Conservation (phyloP, 257 asterid genomes). For the Scutellaria minor region DNA sequence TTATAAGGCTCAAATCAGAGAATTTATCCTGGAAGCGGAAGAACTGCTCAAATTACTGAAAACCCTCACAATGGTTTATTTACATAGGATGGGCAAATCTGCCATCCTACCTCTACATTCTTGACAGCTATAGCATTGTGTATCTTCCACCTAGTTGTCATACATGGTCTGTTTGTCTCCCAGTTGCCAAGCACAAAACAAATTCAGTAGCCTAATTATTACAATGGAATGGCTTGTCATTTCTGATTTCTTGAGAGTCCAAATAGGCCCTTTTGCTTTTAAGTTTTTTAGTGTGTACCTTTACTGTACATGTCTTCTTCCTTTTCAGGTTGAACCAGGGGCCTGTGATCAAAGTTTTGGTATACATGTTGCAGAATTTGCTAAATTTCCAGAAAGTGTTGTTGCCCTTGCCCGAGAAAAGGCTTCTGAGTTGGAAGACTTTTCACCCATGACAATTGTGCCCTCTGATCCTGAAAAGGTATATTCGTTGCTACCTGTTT, state of each 20-base stretch:
- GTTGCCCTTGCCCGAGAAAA: constrained; percentile 89
- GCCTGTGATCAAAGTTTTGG: constrained; percentile 99
- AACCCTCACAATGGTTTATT: no score
- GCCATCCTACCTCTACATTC: no score
- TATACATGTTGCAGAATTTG: constrained; percentile 97
- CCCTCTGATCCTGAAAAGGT: constrained; percentile 60
- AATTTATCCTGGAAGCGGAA: no score
- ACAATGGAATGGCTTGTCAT: constrained; percentile 10
- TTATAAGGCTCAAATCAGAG: no score
- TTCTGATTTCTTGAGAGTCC: constrained; percentile 16
- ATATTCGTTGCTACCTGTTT: constrained; percentile 30
- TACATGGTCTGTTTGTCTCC: neutral
- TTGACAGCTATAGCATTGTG: neutral
- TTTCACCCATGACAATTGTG: constrained; percentile 58
- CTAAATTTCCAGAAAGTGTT: constrained; percentile 92
- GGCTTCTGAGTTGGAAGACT: constrained; percentile 96
- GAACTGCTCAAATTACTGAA: no score
- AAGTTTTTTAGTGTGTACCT: neutral
- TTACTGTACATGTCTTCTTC: constrained; percentile 9
- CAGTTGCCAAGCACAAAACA: neutral
- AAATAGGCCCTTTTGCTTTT: constrained; percentile 4
- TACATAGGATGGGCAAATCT: no score
- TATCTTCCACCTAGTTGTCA: neutral
- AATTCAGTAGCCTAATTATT: constrained; percentile 16
- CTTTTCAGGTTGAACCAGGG: constrained; percentile 85